Evolutionary conservation across 495 filamentous ascomycete genomes (phyloP).

Genomic region (Lasiosphaeriaceae sp.): DNA sequence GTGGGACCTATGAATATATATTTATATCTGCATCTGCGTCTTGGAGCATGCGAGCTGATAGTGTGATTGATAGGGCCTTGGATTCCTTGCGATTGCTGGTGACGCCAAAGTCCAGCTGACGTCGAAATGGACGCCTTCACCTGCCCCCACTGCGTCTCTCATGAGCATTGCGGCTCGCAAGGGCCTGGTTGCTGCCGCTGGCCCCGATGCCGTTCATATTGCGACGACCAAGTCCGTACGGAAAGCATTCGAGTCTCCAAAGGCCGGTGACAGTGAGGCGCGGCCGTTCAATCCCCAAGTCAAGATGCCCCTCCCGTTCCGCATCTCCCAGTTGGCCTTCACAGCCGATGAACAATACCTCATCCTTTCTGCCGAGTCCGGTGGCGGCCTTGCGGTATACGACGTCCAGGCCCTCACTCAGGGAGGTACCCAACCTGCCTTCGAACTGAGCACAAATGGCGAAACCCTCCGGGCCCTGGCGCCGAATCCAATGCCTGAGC

Average conservation of each 20-base stretch:
- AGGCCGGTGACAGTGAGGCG: slow-evolving; percentile 57
- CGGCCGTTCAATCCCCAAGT: slow-evolving; percentile 71
- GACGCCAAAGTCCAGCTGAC: slow-evolving; percentile 81
- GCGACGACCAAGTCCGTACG: slow-evolving; percentile 74
- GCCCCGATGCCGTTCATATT: slow-evolving; percentile 72
- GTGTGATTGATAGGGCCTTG: slow-evolving; percentile 57
- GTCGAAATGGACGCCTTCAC: slow-evolving; percentile 73
- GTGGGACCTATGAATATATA: neutral
- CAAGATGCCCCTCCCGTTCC: slow-evolving; percentile 64
- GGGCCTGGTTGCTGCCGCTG: slow-evolving; percentile 82
- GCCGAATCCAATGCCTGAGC: slow-evolving; percentile 73
- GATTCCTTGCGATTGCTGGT: slow-evolving; percentile 73
- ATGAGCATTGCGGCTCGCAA: slow-evolving; percentile 75
- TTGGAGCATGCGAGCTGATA: slow-evolving; percentile 2
- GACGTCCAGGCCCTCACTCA: slow-evolving; percentile 61
- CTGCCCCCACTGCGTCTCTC: slow-evolving; percentile 78
- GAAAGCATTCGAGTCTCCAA: slow-evolving; percentile 62
- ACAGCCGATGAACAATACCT: slow-evolving; percentile 80
- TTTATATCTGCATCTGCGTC: neutral
- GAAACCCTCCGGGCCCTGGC: slow-evolving; percentile 67
- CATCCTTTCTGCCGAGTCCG: slow-evolving; percentile 75
- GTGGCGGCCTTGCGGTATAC: slow-evolving; percentile 80
- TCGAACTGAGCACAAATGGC: slow-evolving; percentile 75
- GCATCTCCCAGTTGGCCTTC: slow-evolving; percentile 86
- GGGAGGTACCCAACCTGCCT: slow-evolving; percentile 58